Base-by-base conservation (phyloP, 352 stramenopile species). In the Pseudoperonospora humuli region DNA sequence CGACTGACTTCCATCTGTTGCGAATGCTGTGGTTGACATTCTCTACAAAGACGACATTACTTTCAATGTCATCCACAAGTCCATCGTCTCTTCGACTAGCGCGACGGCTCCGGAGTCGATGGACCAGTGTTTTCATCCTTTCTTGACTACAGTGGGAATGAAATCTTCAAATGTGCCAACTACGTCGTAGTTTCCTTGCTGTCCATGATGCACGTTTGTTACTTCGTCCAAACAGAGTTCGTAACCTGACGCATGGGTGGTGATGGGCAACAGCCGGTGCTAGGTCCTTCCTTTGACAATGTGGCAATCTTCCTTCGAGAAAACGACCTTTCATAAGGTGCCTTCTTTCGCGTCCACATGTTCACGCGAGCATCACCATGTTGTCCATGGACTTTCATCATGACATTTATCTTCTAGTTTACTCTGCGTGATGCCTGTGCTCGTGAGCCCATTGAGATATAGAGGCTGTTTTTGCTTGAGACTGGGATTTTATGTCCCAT, bases 91-190 rank as follows among this genome's bases (percentile, higher is more conserved):
- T 44, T 31, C 38, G 40, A 25, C 37, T 58, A 1, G 27, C 25
- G 34, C 46, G 46, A 8, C 53, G 52, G 19, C 46, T 29, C 9
- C 57, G 62, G 27, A 68, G 50, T 28, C 62, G 62, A 40, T 68
- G 57, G 9, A 57, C 58, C 31, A 71, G 37, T 31, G 54, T 46
- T 46, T 68, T 72, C 62, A 72, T 72, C 9, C 17, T 33, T n/a
- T n/a, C 9, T 9, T 31, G 23, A 38, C 44, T 33, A 39, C 38
- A 54, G 54, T 45, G 45, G 19, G 32, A 9, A 43, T 9, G 37
- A 39, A 2, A 3, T 18, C 8, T 18, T 17, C n/a, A n/a, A n/a
- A n/a, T n/a, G n/a, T n/a, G n/a, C n/a, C n/a, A n/a, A n/a, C n/a
- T n/a, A n/a, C n/a, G n/a, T n/a, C n/a, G n/a, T n/a, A n/a, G n/a